A percentile compares a stretch with the other conserved stretches of the same genome.
These are phyloP conservation scores for Teratosphaeria destructans DNA, from an alignment of 2,329 filamentous ascomycete species.

Conservation along the genomic window DNA sequence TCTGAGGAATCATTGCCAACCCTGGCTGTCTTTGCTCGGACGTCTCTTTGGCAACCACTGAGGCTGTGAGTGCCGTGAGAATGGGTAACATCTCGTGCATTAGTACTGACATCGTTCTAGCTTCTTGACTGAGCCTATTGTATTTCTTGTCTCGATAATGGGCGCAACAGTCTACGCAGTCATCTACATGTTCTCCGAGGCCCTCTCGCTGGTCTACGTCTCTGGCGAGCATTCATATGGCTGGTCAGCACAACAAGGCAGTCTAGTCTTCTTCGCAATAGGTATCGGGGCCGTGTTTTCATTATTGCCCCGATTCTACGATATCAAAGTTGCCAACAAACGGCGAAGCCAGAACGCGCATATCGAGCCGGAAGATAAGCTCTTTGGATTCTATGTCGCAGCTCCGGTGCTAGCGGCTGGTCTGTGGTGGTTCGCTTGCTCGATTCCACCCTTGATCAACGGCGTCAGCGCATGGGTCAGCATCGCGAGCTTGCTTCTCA, in stretches of 20 bases:
- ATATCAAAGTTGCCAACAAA: constrained; percentile 26
- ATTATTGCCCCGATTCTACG: constrained; percentile 34
- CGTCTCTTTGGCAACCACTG: constrained; percentile 1
- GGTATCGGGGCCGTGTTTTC: constrained; percentile 27
- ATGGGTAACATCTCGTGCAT: background rate
- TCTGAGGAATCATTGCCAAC: background rate
- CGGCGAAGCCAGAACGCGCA: constrained; percentile 10
- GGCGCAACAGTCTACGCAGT: constrained; percentile 30
- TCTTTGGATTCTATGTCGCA: constrained; percentile 37
- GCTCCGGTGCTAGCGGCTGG: constrained; percentile 34
- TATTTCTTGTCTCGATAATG: background rate
- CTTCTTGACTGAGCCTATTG: constrained; percentile 1
- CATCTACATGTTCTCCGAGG: constrained; percentile 42
- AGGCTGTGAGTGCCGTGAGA: background rate
- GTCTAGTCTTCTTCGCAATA: constrained; percentile 39
- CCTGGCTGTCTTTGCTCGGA: background rate
- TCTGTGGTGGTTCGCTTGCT: constrained; percentile 39
- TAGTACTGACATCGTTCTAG: background rate
- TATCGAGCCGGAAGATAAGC: constrained; percentile 37
- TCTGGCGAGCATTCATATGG: background rate
- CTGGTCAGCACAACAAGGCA: constrained; percentile 29
- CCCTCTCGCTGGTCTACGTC: constrained; percentile 29
- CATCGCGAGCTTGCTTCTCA: constrained; percentile 25
- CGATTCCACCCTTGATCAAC: constrained; percentile 33
- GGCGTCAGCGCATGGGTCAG: constrained; percentile 25